These are phyloP conservation scores for Aspergillus sp. DNA, from an alignment of 2,329 filamentous ascomycete genomes.

Conservation along the genomic window DNA sequence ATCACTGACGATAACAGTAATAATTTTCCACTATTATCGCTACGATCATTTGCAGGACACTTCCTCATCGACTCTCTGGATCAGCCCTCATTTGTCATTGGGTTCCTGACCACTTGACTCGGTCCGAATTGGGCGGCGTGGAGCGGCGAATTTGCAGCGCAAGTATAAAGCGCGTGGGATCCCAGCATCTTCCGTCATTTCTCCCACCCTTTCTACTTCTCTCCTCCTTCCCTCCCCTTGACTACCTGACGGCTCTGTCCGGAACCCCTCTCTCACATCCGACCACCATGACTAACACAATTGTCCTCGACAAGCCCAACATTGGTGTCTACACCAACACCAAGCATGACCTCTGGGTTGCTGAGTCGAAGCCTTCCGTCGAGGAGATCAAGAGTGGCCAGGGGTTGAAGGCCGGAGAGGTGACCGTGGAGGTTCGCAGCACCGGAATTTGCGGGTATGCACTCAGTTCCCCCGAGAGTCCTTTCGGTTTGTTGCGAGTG, in stretches of 20 bases:
- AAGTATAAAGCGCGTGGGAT: conserved; percentile 17
- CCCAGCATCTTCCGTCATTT: conserved; percentile 3
- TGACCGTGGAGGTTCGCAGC: conserved; percentile 84
- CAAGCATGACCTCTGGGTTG: conserved; percentile 86
- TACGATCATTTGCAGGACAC: too few species aligned
- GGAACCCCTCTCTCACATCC: conserved; percentile 1
- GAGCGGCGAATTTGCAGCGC: conserved; percentile 12
- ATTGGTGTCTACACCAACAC: conserved; percentile 97
- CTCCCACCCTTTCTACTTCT: conserved; percentile 11
- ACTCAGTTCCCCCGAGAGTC: not conserved
- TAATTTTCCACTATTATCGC: too few species aligned
- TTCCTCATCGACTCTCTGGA: too few species aligned
- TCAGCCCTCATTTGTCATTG: too few species aligned
- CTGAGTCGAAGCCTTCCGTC: conserved; percentile 70
- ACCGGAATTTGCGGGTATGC: conserved; percentile 91
- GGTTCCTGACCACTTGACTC: too few species aligned
- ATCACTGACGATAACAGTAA: too few species aligned
- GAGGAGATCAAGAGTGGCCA: conserved; percentile 70
- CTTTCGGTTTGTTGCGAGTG: not conserved
- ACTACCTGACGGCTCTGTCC: conserved; percentile 4
- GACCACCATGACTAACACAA: conserved; percentile 29
- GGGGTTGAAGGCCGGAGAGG: conserved; percentile 74
- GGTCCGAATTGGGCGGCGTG: not conserved
- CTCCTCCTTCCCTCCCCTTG: conserved; percentile 12
- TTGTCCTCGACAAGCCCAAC: conserved; percentile 68